Evolutionary conservation across 1,139 yeast genomes (phyloP).

Genomic region (Taphrina communis): DNA sequence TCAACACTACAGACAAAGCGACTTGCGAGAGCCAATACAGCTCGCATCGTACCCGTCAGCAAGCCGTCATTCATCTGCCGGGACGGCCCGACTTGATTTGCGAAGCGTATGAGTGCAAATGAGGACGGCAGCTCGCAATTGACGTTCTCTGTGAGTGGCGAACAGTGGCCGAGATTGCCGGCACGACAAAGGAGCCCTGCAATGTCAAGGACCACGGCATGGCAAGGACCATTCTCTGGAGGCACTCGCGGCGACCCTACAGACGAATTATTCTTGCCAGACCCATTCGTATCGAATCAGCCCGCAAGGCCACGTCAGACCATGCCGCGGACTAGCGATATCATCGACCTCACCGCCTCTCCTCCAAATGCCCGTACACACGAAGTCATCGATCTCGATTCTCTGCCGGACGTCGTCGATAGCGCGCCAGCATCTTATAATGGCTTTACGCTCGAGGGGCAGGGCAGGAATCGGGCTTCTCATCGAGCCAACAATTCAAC

Average conservation of each 20-base stretch:
- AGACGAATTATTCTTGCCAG: constrained; percentile 8
- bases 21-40: too few relatives aligned
- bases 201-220: background rate
- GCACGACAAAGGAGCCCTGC: background rate
- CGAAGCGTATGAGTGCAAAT: background rate
- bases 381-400: constrained; percentile 36
- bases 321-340: background rate
- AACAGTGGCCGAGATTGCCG: constrained; percentile 3
- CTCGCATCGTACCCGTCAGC: too few relatives aligned
- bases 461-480: background rate
- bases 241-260: background rate
- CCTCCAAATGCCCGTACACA: constrained; percentile 10
- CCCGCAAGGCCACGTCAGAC: background rate
- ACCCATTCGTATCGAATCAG: constrained; percentile 10
- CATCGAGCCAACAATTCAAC: background rate
- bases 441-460: background rate
- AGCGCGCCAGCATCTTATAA: background rate
- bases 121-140: background rate
- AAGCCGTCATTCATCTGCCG: too few relatives aligned
- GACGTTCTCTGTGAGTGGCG: background rate
- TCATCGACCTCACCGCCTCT: constrained; percentile 33
- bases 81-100: too few relatives aligned
- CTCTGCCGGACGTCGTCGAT: constrained; percentile 7
- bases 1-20: too few relatives aligned
- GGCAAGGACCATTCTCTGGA: background rate